Percentiles rank a stretch among this genome's conserved stretches.
These are phyloP conservation scores for Alternaria sp. DNA, from an alignment of 2,329 filamentous ascomycete genomes.

Conservation along the genomic window DNA sequence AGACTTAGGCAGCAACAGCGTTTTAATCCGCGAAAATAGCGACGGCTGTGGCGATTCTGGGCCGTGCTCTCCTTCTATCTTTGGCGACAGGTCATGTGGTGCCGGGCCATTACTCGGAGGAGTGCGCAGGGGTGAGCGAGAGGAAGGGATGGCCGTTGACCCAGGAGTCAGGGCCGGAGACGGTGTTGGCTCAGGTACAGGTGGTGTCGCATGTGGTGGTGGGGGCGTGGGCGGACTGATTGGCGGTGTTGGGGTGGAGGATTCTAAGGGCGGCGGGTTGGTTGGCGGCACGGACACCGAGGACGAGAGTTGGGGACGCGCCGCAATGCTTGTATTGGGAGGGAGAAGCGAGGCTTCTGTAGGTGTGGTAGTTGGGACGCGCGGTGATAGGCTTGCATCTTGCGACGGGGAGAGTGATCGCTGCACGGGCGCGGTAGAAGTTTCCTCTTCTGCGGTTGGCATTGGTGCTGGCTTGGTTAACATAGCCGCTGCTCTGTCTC, in stretches of 20 bases:
- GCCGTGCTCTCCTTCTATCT: neutral
- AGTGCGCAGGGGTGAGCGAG: neutral
- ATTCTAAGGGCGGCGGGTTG: neutral
- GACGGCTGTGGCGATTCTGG: neutral
- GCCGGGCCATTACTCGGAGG: neutral
- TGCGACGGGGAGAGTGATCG: neutral
- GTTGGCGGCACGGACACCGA: neutral
- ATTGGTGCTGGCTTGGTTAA: neutral
- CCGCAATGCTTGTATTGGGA: neutral
- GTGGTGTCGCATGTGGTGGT: neutral
- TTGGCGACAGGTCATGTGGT: neutral
- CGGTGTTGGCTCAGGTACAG: neutral
- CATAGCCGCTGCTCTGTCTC: neutral
- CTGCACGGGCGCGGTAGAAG: neutral
- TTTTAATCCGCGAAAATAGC: neutral
- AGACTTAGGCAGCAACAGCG: neutral
- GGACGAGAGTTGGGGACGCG: neutral
- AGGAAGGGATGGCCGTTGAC: neutral
- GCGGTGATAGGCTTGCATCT: neutral
- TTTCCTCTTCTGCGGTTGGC: neutral
- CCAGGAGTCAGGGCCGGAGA: neutral
- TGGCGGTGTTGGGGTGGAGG: neutral
- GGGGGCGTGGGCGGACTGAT: neutral
- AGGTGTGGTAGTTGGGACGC: neutral
- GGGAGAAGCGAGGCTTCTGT: neutral